Base-by-base conservation (phyloP, 805 yeast genomes). In the Lipomyces orientalis region DNA sequence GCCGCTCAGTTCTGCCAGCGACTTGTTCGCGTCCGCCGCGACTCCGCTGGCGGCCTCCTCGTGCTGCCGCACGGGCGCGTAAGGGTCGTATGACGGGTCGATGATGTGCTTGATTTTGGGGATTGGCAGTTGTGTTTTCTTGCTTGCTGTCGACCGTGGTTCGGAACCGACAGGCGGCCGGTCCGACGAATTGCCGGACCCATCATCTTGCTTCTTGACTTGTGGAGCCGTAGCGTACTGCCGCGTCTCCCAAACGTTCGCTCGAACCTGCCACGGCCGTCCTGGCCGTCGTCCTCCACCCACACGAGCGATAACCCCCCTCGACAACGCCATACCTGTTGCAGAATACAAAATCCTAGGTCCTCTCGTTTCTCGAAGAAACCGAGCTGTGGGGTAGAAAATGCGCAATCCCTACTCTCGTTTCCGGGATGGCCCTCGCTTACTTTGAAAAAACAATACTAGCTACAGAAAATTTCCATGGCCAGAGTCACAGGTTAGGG, bases 1-100 rank as follows among this genome's bases (percentile, higher is more conserved):
- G 22, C 68, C 71, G n/a, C 61, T 54, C 9, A 65, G 54, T 16
- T 68, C 71, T 9, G 66, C 71, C 14, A 65, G 34, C 22, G 71
- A 65, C 19, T 57, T 46, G 9, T 16, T 10, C 5, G 69, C 59
- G 33, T 60, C 66, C 25, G 9, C 19, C 49, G 19, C 2, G 29
- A 25, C 29, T 1, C 2, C 29, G 29, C 29, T 3, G 25, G 51
- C 10, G 12, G 60, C 46, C 9, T 64, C n/a, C n/a, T n/a, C n/a
- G n/a, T n/a, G 29, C 9, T 57, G 52, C 10, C 57, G 46, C 2
- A 35, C 29, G 1, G 43, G 37, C 22, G 64, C 65, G 35, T 67
- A 67, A n/a, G 70, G 70, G 37, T 67, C 65, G 46, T 67, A 67
- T 22, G 49, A 46, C 25, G 35, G 37, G 49, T 66, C 64, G 37